phyloP scores from a whole-genome alignment of 148 eudicot species.

The Arbutus unedo region DNA sequence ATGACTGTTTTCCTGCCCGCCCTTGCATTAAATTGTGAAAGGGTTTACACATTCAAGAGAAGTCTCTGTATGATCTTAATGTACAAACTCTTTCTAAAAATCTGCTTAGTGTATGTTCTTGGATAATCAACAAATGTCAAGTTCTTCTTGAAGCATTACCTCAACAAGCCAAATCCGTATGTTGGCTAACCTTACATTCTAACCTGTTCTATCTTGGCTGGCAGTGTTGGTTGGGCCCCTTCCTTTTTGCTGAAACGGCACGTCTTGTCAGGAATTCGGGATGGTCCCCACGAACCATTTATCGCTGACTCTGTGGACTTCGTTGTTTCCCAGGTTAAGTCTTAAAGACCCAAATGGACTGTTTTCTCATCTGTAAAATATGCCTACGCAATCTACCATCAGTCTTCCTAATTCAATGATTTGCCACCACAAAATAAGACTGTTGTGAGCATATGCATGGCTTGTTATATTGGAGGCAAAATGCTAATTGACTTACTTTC shows the following conservation, averaged over 20 bases:
- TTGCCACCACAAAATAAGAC: neutral
- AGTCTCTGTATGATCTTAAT: neutral
- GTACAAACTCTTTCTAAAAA: neutral
- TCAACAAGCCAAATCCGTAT: neutral
- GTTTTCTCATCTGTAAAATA: neutral
- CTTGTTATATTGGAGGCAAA: neutral
- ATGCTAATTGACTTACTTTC: neutral
- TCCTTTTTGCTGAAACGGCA: slow-evolving; percentile 86
- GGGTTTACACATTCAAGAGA: neutral
- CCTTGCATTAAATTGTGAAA: neutral
- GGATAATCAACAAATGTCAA: neutral
- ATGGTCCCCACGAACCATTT: slow-evolving; percentile 96
- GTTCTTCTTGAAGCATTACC: neutral
- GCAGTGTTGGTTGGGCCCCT: slow-evolving; percentile 96
- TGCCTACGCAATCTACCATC: neutral
- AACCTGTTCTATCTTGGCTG: slow-evolving; percentile 20
- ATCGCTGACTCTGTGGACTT: slow-evolving; percentile 99
- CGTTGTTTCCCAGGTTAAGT: slow-evolving; percentile 89
- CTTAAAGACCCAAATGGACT: neutral
- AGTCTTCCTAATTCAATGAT: neutral
- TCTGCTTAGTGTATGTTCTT: neutral
- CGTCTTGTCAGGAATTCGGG: slow-evolving; percentile 84
- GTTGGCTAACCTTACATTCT: slow-evolving; percentile 14
- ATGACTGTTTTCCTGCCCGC: neutral
- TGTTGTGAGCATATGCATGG: neutral